Base-by-base conservation (phyloP, 139 green algal species). In the Micractinium conductrix region DNA sequence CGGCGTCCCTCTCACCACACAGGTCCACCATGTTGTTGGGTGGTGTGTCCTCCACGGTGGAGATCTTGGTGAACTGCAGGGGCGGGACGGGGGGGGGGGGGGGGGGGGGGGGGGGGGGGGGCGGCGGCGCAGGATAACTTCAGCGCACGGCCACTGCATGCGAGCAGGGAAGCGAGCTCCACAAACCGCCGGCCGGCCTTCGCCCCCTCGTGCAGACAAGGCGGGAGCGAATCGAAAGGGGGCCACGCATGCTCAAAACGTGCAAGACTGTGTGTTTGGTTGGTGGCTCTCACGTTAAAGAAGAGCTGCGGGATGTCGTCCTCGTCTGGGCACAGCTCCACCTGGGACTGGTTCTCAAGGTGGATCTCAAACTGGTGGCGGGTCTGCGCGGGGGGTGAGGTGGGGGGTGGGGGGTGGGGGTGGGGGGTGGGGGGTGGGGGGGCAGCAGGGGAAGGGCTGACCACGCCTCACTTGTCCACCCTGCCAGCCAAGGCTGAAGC, bases 321-420 rank as follows among this genome's bases (percentile, higher is more conserved):
- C 76, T 96, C 92, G 62, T 96, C 90, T 0, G 78, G 37, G 40
- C 88, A 85, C 7, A 84, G 78, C 85, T 92, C 88, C 19, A 98
- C 33, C 37, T 85, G 17, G 8, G 86, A 91, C 43, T 88, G 78
- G 48, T 87, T 89, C 71, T 98, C 95, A 71, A 99, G 87, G n/a
- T 86, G 90, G 78, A 99, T 97, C 90, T 99, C 96, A 88, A 94
- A 98, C 44, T 98, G 91, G 80, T 98, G 95, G 45, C 90, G 93
- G 38, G 76, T 82, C 76, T 82, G 76, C 76, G 28, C 28, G 19
- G 22, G 33, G n/a, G 33, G 10, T 7, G 73, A n/a, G 2, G 17
- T 35, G 72, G 44, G 43, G 21, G 28, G 30, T 43, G 44, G 28
- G 44, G 1, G 63, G n/a, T 71, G n/a, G 33, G 60, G 4, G 60